Conservation (phyloP, 2,329 filamentous ascomycete genomes). For the Aspergillus quadrilineatus region DNA sequence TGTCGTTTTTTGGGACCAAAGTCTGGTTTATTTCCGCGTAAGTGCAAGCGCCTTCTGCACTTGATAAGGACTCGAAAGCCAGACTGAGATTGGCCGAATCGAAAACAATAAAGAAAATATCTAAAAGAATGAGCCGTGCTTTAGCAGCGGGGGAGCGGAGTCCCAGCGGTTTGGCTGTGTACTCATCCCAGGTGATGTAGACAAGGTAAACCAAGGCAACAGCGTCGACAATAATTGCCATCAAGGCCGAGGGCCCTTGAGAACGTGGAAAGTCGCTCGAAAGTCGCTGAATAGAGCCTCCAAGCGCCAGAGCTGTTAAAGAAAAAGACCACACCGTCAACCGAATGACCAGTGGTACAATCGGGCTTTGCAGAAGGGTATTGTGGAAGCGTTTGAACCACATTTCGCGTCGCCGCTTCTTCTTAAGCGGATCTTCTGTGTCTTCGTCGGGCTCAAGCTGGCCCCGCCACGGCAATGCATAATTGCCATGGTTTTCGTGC, state of each 20-base stretch:
- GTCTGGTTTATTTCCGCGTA: slow-evolving; percentile 42
- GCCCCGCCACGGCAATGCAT: slow-evolving; percentile 54
- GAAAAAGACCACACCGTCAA: slow-evolving; percentile 81
- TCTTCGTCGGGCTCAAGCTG: slow-evolving; percentile 49
- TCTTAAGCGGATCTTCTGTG: slow-evolving; percentile 50
- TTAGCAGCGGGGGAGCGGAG: slow-evolving; percentile 81
- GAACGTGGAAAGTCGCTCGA: slow-evolving; percentile 49
- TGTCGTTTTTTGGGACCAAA: slow-evolving; percentile 36
- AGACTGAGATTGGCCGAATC: slow-evolving; percentile 89
- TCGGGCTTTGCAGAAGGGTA: slow-evolving; percentile 72
- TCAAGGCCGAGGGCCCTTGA: slow-evolving; percentile 74
- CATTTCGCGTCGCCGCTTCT: slow-evolving; percentile 51
- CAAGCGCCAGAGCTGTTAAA: slow-evolving; percentile 74
- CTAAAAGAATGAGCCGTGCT: slow-evolving; percentile 82
- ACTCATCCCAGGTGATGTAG: slow-evolving; percentile 96
- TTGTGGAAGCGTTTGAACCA: slow-evolving; percentile 64
- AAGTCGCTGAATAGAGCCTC: slow-evolving; percentile 69
- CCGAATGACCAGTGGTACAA: slow-evolving; percentile 82
- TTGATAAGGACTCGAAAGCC: slow-evolving; percentile 77
- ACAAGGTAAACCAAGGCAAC: slow-evolving; percentile 85
- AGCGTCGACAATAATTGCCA: slow-evolving; percentile 85
- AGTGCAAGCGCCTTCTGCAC: slow-evolving; percentile 60
- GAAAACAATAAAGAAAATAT: slow-evolving; percentile 96
- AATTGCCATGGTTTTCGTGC: slow-evolving; percentile 46
- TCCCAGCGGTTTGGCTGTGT: slow-evolving; percentile 88